phyloP scores from a whole-genome alignment of 108 stramenopile species.

The Cyclotella sp. region DNA sequence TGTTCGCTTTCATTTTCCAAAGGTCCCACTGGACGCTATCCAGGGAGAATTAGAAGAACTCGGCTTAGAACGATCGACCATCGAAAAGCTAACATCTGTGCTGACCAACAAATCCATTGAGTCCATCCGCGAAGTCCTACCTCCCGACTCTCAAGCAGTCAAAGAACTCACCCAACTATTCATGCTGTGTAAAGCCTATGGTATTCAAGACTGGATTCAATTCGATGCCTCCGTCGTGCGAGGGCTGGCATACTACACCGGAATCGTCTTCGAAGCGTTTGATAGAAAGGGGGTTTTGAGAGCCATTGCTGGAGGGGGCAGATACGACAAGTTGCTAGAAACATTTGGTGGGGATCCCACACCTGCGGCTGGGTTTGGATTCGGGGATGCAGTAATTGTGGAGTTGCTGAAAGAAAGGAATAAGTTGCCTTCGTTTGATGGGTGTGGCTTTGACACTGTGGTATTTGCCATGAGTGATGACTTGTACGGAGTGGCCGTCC shows the following conservation, averaged over 20 bases:
- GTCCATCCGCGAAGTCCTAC: constrained; percentile 74
- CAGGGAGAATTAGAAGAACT: constrained; percentile 90
- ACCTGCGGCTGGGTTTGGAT: constrained; percentile 97
- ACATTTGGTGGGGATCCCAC: constrained; percentile 95
- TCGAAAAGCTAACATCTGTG: constrained; percentile 83
- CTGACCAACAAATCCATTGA: constrained; percentile 90
- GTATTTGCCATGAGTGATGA: constrained; percentile 87
- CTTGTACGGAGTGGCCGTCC: constrained; percentile 66
- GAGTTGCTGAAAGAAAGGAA: constrained; percentile 92
- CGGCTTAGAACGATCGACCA: constrained; percentile 79
- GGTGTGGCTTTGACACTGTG: constrained; percentile 75
- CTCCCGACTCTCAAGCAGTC: constrained; percentile 88
- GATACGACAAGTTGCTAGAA: constrained; percentile 95
- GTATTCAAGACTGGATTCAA: constrained; percentile 92
- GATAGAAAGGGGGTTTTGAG: constrained; percentile 94
- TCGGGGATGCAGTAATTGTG: constrained; percentile 98
- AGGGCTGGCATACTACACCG: constrained; percentile 97
- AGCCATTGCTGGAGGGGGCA: constrained; percentile 98
- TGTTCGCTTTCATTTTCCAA: neutral
- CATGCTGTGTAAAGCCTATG: constrained; percentile 83
- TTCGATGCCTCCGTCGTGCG: constrained; percentile 97
- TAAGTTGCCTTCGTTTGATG: constrained; percentile 88
- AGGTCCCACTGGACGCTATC: constrained; percentile 90
- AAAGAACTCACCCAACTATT: constrained; percentile 78
- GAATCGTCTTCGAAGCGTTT: constrained; percentile 98